Conservation (phyloP, 164 flowering plant genomes). For the Vitis cinerea region DNA sequence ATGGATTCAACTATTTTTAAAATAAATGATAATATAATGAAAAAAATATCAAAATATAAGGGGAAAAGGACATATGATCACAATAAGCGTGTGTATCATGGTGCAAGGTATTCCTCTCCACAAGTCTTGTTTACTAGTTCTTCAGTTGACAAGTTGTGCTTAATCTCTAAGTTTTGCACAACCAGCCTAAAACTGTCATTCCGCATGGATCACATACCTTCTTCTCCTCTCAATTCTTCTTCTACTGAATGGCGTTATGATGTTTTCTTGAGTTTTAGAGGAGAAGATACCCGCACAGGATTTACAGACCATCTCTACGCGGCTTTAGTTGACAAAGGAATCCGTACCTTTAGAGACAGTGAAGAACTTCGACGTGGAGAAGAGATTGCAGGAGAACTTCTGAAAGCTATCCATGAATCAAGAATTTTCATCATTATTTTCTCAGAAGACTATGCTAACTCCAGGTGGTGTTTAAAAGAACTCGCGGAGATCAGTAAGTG, state of each 20-base stretch:
- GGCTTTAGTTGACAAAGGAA: not conserved
- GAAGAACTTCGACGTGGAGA: not conserved
- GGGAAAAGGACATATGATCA: too few relatives aligned
- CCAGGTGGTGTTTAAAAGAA: not conserved
- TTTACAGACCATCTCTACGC: constrained; percentile 1
- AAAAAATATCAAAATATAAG: too few relatives aligned
- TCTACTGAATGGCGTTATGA: not conserved
- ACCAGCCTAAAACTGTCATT: too few relatives aligned
- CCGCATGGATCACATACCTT: too few relatives aligned
- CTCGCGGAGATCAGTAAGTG: too few relatives aligned
- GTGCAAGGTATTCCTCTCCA: too few relatives aligned
- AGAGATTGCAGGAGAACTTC: not conserved
- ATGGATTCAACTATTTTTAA: too few relatives aligned
- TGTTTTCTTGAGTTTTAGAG: constrained; percentile 10
- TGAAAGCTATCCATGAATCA: not conserved
- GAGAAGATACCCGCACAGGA: not conserved
- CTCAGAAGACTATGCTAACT: not conserved
- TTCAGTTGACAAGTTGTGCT: too few relatives aligned
- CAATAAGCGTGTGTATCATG: too few relatives aligned
- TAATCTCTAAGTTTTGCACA: too few relatives aligned
- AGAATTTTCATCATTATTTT: constrained; percentile 1
- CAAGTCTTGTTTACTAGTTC: too few relatives aligned
- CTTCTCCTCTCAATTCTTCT: not conserved
- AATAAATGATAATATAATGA: too few relatives aligned
- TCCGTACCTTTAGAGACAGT: constrained; percentile 9